Evolutionary conservation across 2,329 filamentous ascomycete genomes (phyloP).

Genomic region (Trichoderma sp.): DNA sequence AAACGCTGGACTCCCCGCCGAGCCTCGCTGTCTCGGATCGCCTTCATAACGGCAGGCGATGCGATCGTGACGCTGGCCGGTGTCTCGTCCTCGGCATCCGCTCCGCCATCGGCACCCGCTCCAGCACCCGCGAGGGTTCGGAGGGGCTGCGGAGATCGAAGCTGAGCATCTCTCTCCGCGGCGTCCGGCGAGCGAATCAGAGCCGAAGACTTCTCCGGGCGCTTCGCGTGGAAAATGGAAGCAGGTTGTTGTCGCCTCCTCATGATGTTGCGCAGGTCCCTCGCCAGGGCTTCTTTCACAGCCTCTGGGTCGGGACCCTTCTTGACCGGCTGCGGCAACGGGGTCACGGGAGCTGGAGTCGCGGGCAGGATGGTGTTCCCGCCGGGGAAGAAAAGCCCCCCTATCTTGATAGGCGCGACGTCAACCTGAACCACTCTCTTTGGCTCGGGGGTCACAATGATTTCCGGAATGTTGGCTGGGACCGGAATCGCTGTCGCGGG

Average conservation of each 20-base stretch:
- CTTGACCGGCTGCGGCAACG: conserved; percentile 19
- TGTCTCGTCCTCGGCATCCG: conserved; percentile 9
- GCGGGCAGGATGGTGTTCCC: conserved; percentile 25
- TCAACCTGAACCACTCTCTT: conserved; percentile 14
- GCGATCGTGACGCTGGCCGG: conserved; percentile 14
- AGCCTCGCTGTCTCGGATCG: conserved; percentile 17
- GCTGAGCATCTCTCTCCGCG: conserved; percentile 23
- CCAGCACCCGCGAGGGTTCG: conserved; percentile 10
- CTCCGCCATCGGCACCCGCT: conserved; percentile 1
- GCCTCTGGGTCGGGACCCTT: conserved; percentile 20
- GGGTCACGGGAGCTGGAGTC: conserved; percentile 21
- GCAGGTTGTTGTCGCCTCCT: conserved; percentile 27
- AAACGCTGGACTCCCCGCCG: conserved; percentile 11
- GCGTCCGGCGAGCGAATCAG: conserved; percentile 24
- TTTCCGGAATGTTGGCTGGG: conserved; percentile 17
- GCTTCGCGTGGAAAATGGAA: conserved; percentile 24
- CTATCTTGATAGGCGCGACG: conserved; percentile 27
- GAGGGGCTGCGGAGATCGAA: conserved; percentile 24
- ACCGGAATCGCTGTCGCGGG: conserved; percentile 9
- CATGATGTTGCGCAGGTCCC: conserved; percentile 27
- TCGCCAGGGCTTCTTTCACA: conserved; percentile 18
- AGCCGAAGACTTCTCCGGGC: conserved; percentile 23
- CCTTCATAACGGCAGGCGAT: conserved; percentile 27
- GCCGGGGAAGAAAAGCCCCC: conserved; percentile 27
- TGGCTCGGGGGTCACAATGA: conserved; percentile 16